phyloP scores from a whole-genome alignment of 116 monocot genomes.

The Iris pallida region DNA sequence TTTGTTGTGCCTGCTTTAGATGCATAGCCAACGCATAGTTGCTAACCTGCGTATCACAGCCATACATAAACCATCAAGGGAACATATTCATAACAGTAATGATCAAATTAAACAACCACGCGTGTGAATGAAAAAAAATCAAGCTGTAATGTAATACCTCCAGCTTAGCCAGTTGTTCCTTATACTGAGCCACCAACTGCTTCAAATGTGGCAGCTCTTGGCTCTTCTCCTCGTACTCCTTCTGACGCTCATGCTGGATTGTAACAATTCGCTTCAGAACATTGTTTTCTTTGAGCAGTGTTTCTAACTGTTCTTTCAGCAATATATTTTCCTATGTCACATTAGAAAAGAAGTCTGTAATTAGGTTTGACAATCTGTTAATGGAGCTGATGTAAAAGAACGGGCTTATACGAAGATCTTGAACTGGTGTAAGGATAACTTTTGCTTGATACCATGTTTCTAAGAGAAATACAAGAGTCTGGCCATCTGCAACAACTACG shows the following conservation, averaged over 20 bases:
- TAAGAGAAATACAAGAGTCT: not conserved
- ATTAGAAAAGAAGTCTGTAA: not conserved
- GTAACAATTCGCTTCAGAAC: constrained; percentile 61
- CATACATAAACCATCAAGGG: not conserved
- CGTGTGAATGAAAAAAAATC: not conserved
- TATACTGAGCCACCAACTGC: constrained; percentile 52
- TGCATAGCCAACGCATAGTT: constrained; percentile 76
- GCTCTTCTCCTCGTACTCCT: constrained; percentile 51
- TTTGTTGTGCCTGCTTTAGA: constrained; percentile 59
- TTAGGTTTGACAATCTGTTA: not conserved
- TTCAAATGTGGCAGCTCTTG: constrained; percentile 64
- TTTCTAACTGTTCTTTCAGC: constrained; percentile 60
- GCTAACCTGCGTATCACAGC: constrained; percentile 30
- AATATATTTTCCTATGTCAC: constrained; percentile 22
- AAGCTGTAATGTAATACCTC: constrained; percentile 31
- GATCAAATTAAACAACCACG: not conserved
- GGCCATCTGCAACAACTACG: no score
- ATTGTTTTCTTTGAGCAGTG: constrained; percentile 56
- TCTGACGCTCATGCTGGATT: constrained; percentile 62
- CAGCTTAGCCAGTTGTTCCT: constrained; percentile 56
- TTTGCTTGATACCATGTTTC: not conserved
- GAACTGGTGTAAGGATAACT: not conserved
- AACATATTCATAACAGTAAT: not conserved
- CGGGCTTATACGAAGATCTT: not conserved
- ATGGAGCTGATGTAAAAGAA: not conserved